Conservation (phyloP, 495 filamentous ascomycete species). For the Hypomontagnella submonticulosa region DNA sequence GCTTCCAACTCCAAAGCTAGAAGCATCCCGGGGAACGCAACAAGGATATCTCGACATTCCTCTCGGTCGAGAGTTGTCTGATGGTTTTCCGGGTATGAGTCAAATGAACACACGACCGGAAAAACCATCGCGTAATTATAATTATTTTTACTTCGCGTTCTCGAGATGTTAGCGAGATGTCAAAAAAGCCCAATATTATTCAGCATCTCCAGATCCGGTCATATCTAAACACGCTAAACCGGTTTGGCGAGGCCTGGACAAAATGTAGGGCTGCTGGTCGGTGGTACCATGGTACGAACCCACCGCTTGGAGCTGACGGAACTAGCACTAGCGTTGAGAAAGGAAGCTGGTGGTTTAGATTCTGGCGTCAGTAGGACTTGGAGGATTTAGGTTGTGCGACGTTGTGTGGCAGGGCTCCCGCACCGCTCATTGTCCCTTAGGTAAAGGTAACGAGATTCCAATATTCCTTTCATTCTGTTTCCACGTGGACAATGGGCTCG, state of each 20-base stretch:
- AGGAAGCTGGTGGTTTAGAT: conserved; percentile 19
- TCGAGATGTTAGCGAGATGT: too few relatives aligned
- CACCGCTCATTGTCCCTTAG: conserved; percentile 19
- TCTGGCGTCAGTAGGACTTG: conserved; percentile 31
- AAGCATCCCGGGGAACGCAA: not conserved
- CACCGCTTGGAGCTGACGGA: conserved; percentile 12
- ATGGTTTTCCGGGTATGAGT: conserved; percentile 1
- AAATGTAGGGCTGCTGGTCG: conserved; percentile 26
- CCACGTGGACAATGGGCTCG: conserved; percentile 37
- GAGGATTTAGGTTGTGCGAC: conserved; percentile 39
- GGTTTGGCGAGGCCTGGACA: conserved; percentile 12
- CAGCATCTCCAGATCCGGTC: too few relatives aligned
- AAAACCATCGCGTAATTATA: too few relatives aligned
- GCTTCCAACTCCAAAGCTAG: not conserved
- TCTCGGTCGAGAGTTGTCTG: not conserved
- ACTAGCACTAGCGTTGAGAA: conserved; percentile 7
- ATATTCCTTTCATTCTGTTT: conserved; percentile 17
- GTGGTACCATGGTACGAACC: conserved; percentile 6
- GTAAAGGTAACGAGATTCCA: conserved; percentile 3
- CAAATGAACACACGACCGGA: conserved; percentile 1
- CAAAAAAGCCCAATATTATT: too few relatives aligned
- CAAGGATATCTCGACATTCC: not conserved
- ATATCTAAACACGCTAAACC: conserved; percentile 1
- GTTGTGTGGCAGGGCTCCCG: conserved; percentile 25
- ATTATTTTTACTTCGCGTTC: too few relatives aligned